Conservation (phyloP, 2,329 filamentous ascomycete genomes). For the Beauveria brongniartii region DNA sequence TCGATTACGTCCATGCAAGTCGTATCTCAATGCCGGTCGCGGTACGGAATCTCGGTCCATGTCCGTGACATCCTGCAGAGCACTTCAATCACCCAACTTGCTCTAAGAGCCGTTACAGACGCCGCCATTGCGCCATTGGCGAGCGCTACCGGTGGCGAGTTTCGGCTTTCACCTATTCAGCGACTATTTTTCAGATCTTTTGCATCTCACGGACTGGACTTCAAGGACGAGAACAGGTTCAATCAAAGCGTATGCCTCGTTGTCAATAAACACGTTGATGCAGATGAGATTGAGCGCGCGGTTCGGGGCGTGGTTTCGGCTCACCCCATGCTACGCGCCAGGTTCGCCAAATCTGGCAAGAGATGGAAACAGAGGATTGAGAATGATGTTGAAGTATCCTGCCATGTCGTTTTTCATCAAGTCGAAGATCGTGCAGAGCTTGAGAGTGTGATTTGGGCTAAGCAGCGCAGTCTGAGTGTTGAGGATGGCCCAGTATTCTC, state of each 20-base stretch:
- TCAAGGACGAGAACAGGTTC: conserved; percentile 15
- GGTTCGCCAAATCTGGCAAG: background rate
- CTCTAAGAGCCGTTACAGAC: background rate
- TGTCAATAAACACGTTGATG: background rate
- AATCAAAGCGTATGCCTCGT: conserved; percentile 8
- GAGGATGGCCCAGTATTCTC: background rate
- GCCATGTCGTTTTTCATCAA: background rate
- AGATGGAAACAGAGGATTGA: background rate
- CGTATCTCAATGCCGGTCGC: background rate
- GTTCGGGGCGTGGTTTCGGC: background rate
- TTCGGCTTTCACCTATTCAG: background rate
- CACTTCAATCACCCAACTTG: conserved; percentile 17
- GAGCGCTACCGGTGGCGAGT: conserved; percentile 16
- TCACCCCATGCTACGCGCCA: conserved; percentile 10
- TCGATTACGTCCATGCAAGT: conserved; percentile 6
- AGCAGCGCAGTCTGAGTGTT: background rate
- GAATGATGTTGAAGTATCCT: background rate
- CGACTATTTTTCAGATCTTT: background rate
- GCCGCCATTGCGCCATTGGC: conserved; percentile 1
- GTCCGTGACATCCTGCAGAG: conserved; percentile 1
- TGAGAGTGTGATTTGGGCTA: background rate
- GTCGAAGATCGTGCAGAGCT: background rate
- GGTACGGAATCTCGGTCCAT: conserved; percentile 4
- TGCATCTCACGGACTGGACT: background rate
- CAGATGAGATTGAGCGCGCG: background rate